Evolutionary conservation across 2,329 filamentous ascomycete species (phyloP).

Genomic region (Epicoccum nigrum): DNA sequence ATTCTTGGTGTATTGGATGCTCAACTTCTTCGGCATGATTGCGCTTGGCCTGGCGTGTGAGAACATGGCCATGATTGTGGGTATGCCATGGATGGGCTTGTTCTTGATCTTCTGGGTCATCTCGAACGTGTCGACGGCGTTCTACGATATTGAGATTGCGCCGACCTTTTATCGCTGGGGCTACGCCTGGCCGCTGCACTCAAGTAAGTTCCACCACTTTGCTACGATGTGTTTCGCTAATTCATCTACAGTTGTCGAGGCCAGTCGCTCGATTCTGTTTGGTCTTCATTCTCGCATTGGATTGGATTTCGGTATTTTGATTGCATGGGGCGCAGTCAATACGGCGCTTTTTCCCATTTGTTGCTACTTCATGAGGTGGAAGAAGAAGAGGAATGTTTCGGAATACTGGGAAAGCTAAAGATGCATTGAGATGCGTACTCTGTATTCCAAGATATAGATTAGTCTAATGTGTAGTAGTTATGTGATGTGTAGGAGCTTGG

Average conservation of each 20-base stretch:
- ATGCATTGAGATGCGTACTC: no score
- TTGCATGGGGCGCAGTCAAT: conserved; percentile 63
- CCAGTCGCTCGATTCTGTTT: conserved; percentile 65
- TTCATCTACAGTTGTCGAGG: conserved; percentile 59
- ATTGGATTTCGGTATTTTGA: conserved; percentile 65
- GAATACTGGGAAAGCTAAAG: conserved; percentile 21
- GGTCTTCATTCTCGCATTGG: conserved; percentile 64
- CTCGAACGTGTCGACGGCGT: conserved; percentile 65
- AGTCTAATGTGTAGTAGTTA: neutral
- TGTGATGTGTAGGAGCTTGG: neutral
- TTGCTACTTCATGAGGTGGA: conserved; percentile 49
- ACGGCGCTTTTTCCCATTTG: conserved; percentile 60
- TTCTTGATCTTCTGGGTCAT: conserved; percentile 74
- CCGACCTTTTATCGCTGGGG: conserved; percentile 67
- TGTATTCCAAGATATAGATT: neutral
- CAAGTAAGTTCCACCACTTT: conserved; percentile 45
- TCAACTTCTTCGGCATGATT: conserved; percentile 68
- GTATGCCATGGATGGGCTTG: conserved; percentile 64
- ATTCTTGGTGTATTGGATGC: conserved; percentile 68
- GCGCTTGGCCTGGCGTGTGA: conserved; percentile 68
- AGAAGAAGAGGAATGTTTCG: conserved; percentile 21
- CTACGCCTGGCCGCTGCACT: conserved; percentile 68
- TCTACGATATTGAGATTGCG: conserved; percentile 65
- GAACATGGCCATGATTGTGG: conserved; percentile 68
- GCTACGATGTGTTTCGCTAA: conserved; percentile 22